phyloP scores from a whole-genome alignment of 495 filamentous ascomycete species.

The Clohesyomyces aquaticus region DNA sequence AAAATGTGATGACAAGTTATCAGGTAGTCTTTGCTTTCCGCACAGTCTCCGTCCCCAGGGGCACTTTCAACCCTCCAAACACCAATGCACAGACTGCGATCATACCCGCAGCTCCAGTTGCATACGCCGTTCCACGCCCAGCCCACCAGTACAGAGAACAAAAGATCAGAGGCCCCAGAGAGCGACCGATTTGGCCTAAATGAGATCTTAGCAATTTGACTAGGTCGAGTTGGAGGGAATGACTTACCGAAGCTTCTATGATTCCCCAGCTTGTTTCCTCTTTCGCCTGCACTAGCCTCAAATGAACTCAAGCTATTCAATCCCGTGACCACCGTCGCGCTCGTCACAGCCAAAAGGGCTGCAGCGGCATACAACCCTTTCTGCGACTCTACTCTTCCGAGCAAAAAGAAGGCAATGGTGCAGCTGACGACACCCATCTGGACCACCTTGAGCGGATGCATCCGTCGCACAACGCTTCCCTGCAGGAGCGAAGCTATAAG shows the following conservation, averaged over 20 bases:
- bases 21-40: conserved; percentile 10
- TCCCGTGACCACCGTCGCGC: conserved; percentile 90
- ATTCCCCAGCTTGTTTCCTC: conserved; percentile 82
- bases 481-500: conserved; percentile 90
- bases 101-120: conserved; percentile 78
- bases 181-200: conserved; percentile 79
- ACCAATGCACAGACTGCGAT: conserved; percentile 69
- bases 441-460: conserved; percentile 77
- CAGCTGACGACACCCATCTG: conserved; percentile 78
- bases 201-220: neutral
- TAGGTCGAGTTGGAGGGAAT: neutral
- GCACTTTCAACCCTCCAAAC: conserved; percentile 64
- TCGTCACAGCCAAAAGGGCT: conserved; percentile 81
- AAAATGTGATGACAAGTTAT: neutral
- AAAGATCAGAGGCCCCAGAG: conserved; percentile 84
- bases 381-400: conserved; percentile 69
- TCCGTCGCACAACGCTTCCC: conserved; percentile 77
- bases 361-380: conserved; percentile 77
- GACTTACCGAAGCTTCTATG: conserved; percentile 73
- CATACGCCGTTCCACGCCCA: conserved; percentile 82
- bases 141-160: conserved; percentile 99
- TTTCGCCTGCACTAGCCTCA: conserved; percentile 76
- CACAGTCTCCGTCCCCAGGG: conserved; percentile 38
- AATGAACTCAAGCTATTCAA: conserved; percentile 90
- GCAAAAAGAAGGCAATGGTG: conserved; percentile 75